A percentile compares a stretch with the other conserved stretches of the same genome.
phyloP scores from a whole-genome alignment of 345 rosid genomes.

The Mallotus nudiflorus region DNA sequence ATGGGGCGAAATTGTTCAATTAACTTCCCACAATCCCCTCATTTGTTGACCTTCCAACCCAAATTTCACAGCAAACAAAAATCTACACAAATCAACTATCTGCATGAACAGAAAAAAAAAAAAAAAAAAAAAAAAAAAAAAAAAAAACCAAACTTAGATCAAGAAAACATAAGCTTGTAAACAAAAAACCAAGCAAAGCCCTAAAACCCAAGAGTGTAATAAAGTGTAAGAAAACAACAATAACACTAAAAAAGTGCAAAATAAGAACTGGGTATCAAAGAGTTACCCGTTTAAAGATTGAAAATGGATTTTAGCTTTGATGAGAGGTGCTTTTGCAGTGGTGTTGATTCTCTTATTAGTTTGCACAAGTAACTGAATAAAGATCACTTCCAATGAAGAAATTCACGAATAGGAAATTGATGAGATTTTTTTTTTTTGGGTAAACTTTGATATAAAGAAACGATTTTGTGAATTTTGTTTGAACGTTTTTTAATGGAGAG shows the following conservation, averaged over 20 bases:
- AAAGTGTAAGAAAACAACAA: no score
- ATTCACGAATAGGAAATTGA: neutral
- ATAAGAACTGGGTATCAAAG: conserved; percentile 19
- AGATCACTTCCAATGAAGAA: conserved; percentile 2
- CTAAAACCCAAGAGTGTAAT: no score
- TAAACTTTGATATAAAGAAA: neutral
- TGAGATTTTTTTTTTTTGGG: conserved; percentile 6
- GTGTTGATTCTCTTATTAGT: conserved; percentile 20
- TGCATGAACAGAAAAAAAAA: no score
- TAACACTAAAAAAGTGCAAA: neutral
- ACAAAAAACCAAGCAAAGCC: conserved; percentile 17
- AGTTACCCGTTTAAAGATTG: conserved; percentile 24
- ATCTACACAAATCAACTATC: conserved; percentile 26
- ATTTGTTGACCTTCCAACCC: conserved; percentile 3
- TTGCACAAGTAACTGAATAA: conserved; percentile 33
- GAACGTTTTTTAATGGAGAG: conserved; percentile 21
- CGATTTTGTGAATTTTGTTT: neutral
- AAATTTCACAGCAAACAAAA: conserved; percentile 16
- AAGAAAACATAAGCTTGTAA: conserved; percentile 7
- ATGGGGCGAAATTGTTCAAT: conserved; percentile 29
- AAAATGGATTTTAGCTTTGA: conserved; percentile 11
- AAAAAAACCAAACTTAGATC: conserved; percentile 24
- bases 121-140: no score
- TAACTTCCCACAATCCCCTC: conserved; percentile 28
- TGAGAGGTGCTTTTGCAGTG: conserved; percentile 2